phyloP scores from a whole-genome alignment of 176 grass and related monocot genomes.

The Tillandsia leiboldiana region DNA sequence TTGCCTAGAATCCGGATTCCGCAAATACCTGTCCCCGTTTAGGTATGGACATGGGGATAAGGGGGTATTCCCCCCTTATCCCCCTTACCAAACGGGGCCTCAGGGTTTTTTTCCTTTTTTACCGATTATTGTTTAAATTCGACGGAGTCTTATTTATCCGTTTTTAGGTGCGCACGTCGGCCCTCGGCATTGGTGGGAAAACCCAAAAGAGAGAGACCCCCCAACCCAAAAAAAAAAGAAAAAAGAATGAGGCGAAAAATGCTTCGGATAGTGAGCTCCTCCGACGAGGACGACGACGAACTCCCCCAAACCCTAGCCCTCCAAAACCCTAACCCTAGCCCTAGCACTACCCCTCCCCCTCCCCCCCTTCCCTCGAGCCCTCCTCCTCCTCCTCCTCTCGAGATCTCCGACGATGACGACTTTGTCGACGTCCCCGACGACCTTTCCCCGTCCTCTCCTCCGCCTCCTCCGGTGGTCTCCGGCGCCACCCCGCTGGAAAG shows the following conservation, averaged over 20 bases:
- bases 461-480: not conserved
- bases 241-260: constrained; percentile 35
- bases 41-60: no score
- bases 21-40: no score
- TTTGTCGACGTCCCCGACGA: constrained; percentile 53
- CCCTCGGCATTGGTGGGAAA: not conserved
- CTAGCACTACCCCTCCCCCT: constrained; percentile 6
- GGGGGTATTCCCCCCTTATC: no score
- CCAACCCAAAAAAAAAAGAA: not conserved
- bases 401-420: constrained; percentile 65
- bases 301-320: not conserved
- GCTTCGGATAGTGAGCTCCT: constrained; percentile 39
- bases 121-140: no score
- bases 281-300: constrained; percentile 39
- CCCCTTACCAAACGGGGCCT: no score
- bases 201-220: not conserved
- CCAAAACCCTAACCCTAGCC: not conserved
- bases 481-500: not conserved
- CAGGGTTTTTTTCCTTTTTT: no score
- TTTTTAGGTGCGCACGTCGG: not conserved
- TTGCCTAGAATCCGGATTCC: no score
- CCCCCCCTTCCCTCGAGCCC: constrained; percentile 18
- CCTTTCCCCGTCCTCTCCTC: constrained; percentile 28
- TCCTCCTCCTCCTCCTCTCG: constrained; percentile 23
- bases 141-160: no score